A percentile compares a stretch with the other conserved stretches of the same genome.
Conservation (phyloP, 106 monocot species). For the Dioscorea alata region DNA sequence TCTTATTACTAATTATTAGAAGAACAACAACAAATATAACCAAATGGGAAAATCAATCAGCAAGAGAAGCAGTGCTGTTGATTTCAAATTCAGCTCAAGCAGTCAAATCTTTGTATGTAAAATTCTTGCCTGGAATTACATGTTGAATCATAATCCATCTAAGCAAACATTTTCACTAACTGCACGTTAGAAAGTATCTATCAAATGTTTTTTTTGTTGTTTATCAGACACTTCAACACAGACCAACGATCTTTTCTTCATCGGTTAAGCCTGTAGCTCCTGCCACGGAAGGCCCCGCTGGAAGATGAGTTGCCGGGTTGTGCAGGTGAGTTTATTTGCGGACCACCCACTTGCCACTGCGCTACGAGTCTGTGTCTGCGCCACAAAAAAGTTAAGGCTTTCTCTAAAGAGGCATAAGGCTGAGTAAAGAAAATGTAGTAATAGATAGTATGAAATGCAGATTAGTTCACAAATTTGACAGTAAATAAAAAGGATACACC, state of each 20-base stretch:
- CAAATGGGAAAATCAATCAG: too few relatives aligned
- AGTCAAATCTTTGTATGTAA: too few relatives aligned
- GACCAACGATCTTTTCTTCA: background rate
- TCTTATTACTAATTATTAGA: too few relatives aligned
- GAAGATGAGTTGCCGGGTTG: constrained; percentile 6
- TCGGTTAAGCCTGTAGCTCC: constrained; percentile 66
- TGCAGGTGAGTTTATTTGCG: constrained; percentile 25
- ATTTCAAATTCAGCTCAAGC: too few relatives aligned
- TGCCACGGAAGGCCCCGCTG: constrained; percentile 46
- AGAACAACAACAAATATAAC: too few relatives aligned
- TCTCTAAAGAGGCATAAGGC: background rate
- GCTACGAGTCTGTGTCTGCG: constrained; percentile 59
- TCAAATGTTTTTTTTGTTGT: too few relatives aligned
- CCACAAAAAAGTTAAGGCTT: constrained; percentile 27
- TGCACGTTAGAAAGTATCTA: too few relatives aligned
- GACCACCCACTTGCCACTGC: constrained; percentile 27
- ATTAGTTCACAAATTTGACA: too few relatives aligned
- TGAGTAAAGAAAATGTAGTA: background rate
- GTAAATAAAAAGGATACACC: constrained; percentile 82
- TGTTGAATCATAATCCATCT: too few relatives aligned
- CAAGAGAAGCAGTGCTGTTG: too few relatives aligned
- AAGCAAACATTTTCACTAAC: too few relatives aligned
- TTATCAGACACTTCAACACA: background rate
- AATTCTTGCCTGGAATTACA: too few relatives aligned
- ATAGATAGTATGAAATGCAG: background rate